Conservation (phyloP, 495 filamentous ascomycete genomes). For the Usnea hakonensis region DNA sequence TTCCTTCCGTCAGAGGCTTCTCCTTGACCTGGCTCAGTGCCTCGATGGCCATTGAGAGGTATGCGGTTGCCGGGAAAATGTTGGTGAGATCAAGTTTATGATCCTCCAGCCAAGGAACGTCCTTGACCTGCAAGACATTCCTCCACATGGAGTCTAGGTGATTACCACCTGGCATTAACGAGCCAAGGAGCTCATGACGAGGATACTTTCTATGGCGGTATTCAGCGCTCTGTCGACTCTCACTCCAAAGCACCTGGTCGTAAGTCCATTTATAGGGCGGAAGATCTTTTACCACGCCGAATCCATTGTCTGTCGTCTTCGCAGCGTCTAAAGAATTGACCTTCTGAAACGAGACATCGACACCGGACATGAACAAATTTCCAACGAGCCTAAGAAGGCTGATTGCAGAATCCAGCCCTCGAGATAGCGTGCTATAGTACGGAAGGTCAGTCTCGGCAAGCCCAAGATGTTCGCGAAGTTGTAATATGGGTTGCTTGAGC, state of each 20-base stretch:
- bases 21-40: no score
- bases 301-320: no score
- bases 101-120: constrained; percentile 30
- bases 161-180: constrained; percentile 24
- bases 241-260: constrained; percentile 29
- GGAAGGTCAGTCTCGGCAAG: neutral
- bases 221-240: constrained; percentile 39
- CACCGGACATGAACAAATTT: no score
- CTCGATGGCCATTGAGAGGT: constrained; percentile 26
- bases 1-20: no score
- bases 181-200: constrained; percentile 39
- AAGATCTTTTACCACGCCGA: no score
- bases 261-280: constrained; percentile 40
- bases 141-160: constrained; percentile 28
- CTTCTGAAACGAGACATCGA: no score
- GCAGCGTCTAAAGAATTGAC: no score
- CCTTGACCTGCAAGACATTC: constrained; percentile 27
- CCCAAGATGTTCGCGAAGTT: neutral
- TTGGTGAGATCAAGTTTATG: constrained; percentile 21
- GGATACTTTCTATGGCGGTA: constrained; percentile 24
- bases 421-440: neutral
- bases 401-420: no score
- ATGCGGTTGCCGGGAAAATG: constrained; percentile 21
- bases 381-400: no score
- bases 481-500: neutral